Conservation (phyloP, 208 protist species). For the Leishmania major region DNA sequence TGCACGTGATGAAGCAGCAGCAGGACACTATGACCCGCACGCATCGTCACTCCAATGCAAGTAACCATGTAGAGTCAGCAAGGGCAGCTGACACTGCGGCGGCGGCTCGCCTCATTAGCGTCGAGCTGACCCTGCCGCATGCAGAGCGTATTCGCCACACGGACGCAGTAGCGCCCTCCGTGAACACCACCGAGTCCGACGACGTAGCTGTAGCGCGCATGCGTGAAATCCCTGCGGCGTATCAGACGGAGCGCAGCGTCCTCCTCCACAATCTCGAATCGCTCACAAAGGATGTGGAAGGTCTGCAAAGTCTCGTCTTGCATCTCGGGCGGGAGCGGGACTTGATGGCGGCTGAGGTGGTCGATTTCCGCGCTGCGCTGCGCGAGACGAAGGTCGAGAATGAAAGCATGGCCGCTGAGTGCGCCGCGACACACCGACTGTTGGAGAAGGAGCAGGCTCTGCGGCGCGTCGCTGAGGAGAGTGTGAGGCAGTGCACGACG, state of each 20-base stretch:
- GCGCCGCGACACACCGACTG: constrained; percentile 23
- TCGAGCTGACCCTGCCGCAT: constrained; percentile 15
- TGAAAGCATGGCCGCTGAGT: constrained; percentile 23
- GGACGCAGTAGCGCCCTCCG: neutral
- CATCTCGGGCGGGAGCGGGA: constrained; percentile 42
- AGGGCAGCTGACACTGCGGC: no score
- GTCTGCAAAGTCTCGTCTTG: constrained; percentile 32
- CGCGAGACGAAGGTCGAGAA: constrained; percentile 27
- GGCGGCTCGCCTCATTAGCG: neutral
- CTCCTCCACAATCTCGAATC: constrained; percentile 54
- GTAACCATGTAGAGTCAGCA: neutral
- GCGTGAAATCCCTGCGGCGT: constrained; percentile 28
- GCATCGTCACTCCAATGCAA: neutral
- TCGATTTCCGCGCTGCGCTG: constrained; percentile 37
- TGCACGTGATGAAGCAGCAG: constrained; percentile 34
- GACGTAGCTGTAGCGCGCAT: neutral
- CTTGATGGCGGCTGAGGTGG: constrained; percentile 44
- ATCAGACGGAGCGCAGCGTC: constrained; percentile 41
- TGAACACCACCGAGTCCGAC: neutral
- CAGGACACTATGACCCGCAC: constrained; percentile 13
- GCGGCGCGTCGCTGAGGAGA: constrained; percentile 18
- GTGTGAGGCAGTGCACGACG: neutral
- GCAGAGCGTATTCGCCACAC: neutral
- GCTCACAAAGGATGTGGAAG: constrained; percentile 44
- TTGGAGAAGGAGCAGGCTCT: constrained; percentile 38